These are phyloP conservation scores for Colletotrichum cereale DNA, from an alignment of 2,329 filamentous ascomycete genomes.

Conservation along the genomic window DNA sequence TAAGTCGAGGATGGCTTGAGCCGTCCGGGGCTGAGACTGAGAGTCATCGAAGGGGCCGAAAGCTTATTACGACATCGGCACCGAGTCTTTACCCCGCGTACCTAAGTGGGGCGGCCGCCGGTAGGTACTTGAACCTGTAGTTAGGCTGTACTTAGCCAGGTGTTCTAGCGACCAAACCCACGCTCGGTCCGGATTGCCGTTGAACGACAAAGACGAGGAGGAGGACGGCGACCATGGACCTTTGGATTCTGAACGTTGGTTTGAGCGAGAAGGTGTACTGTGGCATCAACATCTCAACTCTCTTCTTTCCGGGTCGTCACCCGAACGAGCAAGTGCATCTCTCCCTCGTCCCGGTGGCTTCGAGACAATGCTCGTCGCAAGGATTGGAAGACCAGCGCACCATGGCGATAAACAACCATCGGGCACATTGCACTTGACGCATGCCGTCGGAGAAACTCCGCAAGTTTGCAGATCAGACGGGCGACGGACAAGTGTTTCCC, in stretches of 20 bases:
- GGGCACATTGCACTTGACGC: background rate
- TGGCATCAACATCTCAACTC: too few species aligned
- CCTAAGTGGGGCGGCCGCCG: background rate
- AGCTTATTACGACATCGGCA: background rate
- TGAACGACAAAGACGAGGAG: background rate
- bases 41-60: background rate
- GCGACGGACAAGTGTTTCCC: background rate
- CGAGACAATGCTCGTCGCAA: conserved; percentile 31
- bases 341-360: background rate
- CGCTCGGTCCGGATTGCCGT: conserved; percentile 15
- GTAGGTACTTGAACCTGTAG: background rate
- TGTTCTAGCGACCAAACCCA: conserved; percentile 22
- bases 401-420: background rate
- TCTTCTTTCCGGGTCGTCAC: background rate
- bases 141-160: too few species aligned
- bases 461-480: conserved; percentile 26
- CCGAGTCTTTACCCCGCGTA: conserved; percentile 17
- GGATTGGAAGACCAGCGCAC: background rate
- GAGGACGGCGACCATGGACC: background rate
- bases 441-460: conserved; percentile 36
- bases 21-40: background rate
- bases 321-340: background rate
- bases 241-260: background rate
- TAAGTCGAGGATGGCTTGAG: background rate
- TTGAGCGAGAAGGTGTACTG: background rate